These are phyloP conservation scores for Anisogramma anomala DNA, from an alignment of 2,329 filamentous ascomycete genomes.

Conservation along the genomic window DNA sequence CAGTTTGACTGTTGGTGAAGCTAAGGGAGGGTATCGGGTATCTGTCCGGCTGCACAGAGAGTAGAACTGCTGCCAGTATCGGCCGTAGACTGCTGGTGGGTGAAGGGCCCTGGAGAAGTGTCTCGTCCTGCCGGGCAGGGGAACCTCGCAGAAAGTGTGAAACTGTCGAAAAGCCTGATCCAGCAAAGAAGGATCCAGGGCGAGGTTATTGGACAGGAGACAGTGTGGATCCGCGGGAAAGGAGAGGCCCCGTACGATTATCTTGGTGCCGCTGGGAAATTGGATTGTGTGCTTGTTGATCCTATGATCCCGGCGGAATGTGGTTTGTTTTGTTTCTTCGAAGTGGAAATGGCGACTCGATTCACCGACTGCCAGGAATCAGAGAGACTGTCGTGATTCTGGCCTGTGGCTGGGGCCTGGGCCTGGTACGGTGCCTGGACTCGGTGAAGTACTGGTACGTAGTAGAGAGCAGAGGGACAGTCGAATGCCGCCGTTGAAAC, in stretches of 20 bases:
- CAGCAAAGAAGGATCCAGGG: conserved; percentile 18
- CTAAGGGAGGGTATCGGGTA: conserved; percentile 1
- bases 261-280: conserved; percentile 12
- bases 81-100: neutral
- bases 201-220: conserved; percentile 12
- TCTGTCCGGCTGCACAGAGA: neutral
- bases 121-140: conserved; percentile 6
- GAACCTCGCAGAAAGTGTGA: neutral
- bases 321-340: neutral
- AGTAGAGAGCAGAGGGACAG: too few species aligned
- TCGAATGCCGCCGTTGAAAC: too few species aligned
- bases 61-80: neutral
- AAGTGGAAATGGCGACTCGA: too few species aligned
- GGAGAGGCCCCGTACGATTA: conserved; percentile 15
- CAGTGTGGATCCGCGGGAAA: conserved; percentile 15
- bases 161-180: conserved; percentile 10
- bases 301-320: conserved; percentile 3
- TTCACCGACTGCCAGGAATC: too few species aligned
- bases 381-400: too few species aligned
- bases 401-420: too few species aligned
- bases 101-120: neutral
- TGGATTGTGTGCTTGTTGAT: conserved; percentile 8
- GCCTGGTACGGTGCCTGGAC: too few species aligned
- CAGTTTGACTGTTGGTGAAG: conserved; percentile 3
- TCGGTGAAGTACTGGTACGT: too few species aligned